Evolutionary conservation across 2,329 filamentous ascomycete genomes (phyloP).

Genomic region (Penicillium paneum): DNA sequence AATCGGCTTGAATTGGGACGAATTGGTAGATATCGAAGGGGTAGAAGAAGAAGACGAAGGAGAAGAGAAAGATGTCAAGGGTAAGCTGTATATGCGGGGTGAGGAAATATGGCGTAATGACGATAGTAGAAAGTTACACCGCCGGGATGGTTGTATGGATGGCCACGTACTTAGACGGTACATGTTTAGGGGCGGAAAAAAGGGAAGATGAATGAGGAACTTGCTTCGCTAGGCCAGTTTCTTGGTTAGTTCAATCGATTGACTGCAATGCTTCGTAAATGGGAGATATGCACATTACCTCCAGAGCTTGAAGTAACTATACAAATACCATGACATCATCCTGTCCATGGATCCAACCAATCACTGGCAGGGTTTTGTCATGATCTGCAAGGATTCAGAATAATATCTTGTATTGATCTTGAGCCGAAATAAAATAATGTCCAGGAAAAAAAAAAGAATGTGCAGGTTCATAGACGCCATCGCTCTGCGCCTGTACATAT

Average conservation of each 20-base stretch:
- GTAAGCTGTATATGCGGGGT: constrained; percentile 2
- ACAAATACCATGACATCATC: neutral
- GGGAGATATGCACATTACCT: neutral
- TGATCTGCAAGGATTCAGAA: neutral
- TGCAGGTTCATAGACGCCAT: constrained; percentile 9
- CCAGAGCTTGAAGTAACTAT: neutral
- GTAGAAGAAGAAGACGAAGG: neutral
- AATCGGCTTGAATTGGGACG: neutral
- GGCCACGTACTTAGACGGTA: neutral
- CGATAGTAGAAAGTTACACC: constrained; percentile 8
- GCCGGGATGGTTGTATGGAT: neutral
- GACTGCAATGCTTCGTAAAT: neutral
- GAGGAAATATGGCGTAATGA: constrained; percentile 3
- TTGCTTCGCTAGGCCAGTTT: too few relatives aligned
- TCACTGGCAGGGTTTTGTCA: constrained; percentile 15
- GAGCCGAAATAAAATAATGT: constrained; percentile 4
- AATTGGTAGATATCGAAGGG: neutral
- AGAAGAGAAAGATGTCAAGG: neutral
- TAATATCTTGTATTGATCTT: neutral
- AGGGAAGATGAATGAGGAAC: neutral
- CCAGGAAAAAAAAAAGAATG: constrained; percentile 1
- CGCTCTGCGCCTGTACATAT: constrained; percentile 4
- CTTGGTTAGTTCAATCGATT: neutral
- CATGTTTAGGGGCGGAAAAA: neutral
- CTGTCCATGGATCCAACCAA: constrained; percentile 7